Base-by-base conservation (phyloP, 331 rosid species). In the Quercus phellos region DNA sequence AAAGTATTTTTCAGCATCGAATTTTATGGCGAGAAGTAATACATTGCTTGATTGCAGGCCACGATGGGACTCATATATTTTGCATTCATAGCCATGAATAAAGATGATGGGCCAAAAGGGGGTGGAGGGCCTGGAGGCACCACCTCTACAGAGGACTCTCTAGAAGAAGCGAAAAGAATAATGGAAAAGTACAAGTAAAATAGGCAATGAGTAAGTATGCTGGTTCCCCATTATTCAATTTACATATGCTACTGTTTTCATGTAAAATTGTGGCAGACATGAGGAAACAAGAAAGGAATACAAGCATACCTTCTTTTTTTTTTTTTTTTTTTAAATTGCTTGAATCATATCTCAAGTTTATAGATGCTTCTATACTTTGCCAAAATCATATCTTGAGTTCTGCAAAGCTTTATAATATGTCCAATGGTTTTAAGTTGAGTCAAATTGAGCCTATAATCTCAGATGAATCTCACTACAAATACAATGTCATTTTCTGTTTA, bases 161-260 rank as follows among this genome's bases (percentile, higher is more conserved):
- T 86, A 19, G 98, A 94, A 85, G 98, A 92, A 81, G 99, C 99
- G 35, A 80, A 84, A 77, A 92, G 83, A 87, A 94, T 94, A 80
- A 94, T 94, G 99, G 97, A 94, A 9, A 94, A 94, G 91, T 94
- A 94, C 86, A 90, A 92, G 89, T 94, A 89, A 77, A 43, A 24
- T 27, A 64, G 73, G 67, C 53, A 24, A 24, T 10, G 72, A 64
- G 86, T 55, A 77, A 84, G 85, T 78, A 69, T 16, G 38, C 70
- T 24, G 68, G 24, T 77, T 82, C 78, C 51, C 59, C 53, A 38
- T 43, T 59, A 16, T 27, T 73, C 75, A 56, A 51, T 53, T 85
- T 87, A 63, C 75, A 72, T 24, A 54, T 30, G 80, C 38, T 68
- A 77, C 73, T 29, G 19, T 26, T 74, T 19, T 72, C 50, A 18